Evolutionary conservation across 23 red algal genomes (phyloP).

Genomic region (Gracilaria domingensis): DNA sequence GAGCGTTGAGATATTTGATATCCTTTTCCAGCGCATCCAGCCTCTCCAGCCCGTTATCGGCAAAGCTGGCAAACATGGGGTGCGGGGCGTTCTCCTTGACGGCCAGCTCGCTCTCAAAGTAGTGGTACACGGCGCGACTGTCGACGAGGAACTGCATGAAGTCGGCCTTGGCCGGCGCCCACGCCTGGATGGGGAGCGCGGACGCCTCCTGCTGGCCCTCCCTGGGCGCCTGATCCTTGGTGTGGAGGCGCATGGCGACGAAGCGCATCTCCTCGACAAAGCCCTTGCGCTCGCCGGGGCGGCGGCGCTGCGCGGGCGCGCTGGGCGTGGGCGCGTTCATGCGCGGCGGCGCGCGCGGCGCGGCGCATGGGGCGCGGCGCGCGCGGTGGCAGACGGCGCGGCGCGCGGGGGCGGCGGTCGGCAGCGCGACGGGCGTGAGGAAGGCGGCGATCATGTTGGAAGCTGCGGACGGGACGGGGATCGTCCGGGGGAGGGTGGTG

Average conservation of each 20-base stretch:
- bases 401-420: not conserved
- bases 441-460: not conserved
- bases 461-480: too few species aligned
- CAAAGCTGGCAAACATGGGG: conserved; percentile 77
- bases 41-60: conserved; percentile 88
- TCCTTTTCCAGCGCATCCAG: conserved; percentile 78
- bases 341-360: not conserved
- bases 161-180: conserved; percentile 74
- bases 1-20: conserved; percentile 72
- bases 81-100: conserved; percentile 20
- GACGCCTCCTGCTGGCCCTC: conserved; percentile 90
- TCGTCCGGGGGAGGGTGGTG: too few species aligned
- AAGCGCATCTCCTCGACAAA: conserved; percentile 99
- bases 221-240: conserved; percentile 95
- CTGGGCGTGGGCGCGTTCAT: not conserved
- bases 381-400: not conserved
- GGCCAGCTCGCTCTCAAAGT: conserved; percentile 81
- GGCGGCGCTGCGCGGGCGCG: conserved; percentile 40
- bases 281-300: conserved; percentile 93
- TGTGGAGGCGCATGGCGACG: conserved; percentile 98
- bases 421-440: conserved; percentile 4
- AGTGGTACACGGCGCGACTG: conserved; percentile 87
- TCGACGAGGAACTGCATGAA: conserved; percentile 99
- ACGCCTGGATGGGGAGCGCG: conserved; percentile 88
- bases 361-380: not conserved